Evolutionary conservation across 164 flowering plant species (phyloP).

Genomic region (Aristolochia contorta): DNA sequence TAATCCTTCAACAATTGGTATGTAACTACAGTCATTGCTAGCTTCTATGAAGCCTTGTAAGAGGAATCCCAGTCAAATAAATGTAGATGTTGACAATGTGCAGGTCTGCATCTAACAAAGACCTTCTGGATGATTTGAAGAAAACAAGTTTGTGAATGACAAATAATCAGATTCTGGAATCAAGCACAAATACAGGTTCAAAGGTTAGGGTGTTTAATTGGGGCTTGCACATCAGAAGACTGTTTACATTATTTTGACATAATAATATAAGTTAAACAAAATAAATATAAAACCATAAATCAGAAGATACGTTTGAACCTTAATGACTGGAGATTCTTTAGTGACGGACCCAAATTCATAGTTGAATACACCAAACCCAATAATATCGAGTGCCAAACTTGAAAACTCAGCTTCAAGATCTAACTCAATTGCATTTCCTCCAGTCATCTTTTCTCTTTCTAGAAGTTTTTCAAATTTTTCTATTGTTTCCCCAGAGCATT

Average conservation of each 20-base stretch:
- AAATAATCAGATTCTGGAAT: too few relatives aligned
- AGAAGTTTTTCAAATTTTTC: conserved; percentile 58
- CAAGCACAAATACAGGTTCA: too few relatives aligned
- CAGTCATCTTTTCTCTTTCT: conserved; percentile 20
- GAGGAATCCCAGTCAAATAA: too few relatives aligned
- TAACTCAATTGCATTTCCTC: conserved; percentile 41
- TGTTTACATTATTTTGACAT: background rate
- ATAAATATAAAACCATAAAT: background rate
- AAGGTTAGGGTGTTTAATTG: background rate
- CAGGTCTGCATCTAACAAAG: too few relatives aligned
- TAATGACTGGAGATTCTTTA: conserved; percentile 92
- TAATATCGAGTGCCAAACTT: conserved; percentile 90
- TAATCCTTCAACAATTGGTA: too few relatives aligned
- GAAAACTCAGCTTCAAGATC: conserved; percentile 99
- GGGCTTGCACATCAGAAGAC: background rate
- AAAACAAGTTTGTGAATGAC: too few relatives aligned
- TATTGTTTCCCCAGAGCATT: conserved; percentile 63
- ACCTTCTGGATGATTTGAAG: too few relatives aligned
- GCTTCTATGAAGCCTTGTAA: too few relatives aligned
- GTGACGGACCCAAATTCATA: conserved; percentile 94
- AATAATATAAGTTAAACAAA: background rate
- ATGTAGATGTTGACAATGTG: too few relatives aligned
- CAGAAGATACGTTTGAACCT: conserved; percentile 30
- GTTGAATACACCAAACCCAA: conserved; percentile 92
- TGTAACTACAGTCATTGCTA: too few relatives aligned